Base-by-base conservation (phyloP, 148 eudicot genomes). In the Chenopodium formosanum region DNA sequence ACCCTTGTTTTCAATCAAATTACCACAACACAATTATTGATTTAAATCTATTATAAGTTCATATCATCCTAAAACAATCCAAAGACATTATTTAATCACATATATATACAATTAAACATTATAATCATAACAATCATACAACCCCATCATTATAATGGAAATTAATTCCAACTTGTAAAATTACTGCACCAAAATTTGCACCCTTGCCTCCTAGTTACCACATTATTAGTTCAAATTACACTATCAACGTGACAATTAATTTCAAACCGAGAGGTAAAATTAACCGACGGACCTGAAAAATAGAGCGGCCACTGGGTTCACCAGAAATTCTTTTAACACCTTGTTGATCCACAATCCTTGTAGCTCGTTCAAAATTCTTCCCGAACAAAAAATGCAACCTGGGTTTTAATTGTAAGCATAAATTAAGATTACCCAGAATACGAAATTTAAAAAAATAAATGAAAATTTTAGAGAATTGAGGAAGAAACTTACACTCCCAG, bases 301-400 rank as follows among this genome's bases (percentile, higher is more conserved):
- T 87, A 60, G 86, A 86, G 17, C 97, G 97, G 11, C 97, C 95
- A 75, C 98, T 90, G 22, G 91, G 89, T 20, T 90, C 82, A 1
- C 98, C 97, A 14, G 84, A 88, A 62, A 96, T 87, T 82, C 84
- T 87, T 84, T 90, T 92, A 47, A 96, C 99, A 40, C 98, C 97
- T 56, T 84, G 77, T 86, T 90, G 92, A 83, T 96, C 97, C 46
- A 96, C 97, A 31, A 96, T 92, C 85, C 95, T 90, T 62, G 89
- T 88, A 22, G 98, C 99, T 79, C 94, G 83, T 86, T 94, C 99
- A 58, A 96, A 86, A 82, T 96, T 96, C 79, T 96, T 94, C 50
- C 97, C 98, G 79, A 92, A 96, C 82, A 96, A 62, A 75, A 91
- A 91, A 75, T 90, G 91, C 86, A 96, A 89, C 77, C 99, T 96